phyloP scores from a whole-genome alignment of 495 filamentous ascomycete genomes.

The Extremus antarcticus region DNA sequence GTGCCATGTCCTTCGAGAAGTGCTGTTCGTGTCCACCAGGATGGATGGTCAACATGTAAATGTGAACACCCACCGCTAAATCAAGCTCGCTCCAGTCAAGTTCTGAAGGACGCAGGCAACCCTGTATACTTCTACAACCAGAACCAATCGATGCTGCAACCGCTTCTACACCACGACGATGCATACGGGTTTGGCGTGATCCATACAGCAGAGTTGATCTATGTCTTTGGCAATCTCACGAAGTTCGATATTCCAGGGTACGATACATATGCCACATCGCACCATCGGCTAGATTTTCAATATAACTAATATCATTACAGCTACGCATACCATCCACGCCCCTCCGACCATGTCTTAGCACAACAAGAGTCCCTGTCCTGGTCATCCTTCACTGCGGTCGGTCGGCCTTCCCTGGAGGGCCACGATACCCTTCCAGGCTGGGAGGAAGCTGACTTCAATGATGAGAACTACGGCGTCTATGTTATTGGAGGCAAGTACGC shows the following conservation, averaged over 20 bases:
- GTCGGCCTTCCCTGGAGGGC: not conserved
- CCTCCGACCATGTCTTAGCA: not conserved
- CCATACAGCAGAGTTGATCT: constrained; percentile 38
- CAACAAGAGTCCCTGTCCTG: not conserved
- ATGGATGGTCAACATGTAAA: too few relatives aligned
- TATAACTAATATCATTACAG: not conserved
- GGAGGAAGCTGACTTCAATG: not conserved
- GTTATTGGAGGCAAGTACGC: not conserved
- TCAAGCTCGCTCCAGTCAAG: not conserved
- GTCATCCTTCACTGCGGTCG: not conserved
- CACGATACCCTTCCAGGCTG: not conserved
- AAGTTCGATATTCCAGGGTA: not conserved
- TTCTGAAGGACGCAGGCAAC: constrained; percentile 19
- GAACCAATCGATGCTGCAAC: constrained; percentile 35
- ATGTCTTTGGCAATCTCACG: constrained; percentile 16
- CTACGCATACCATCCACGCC: not conserved
- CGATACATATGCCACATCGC: not conserved
- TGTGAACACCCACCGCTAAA: not conserved
- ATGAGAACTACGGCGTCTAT: not conserved
- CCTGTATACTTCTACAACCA: constrained; percentile 33
- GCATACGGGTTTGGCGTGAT: constrained; percentile 24
- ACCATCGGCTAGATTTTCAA: not conserved
- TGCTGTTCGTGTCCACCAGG: too few relatives aligned
- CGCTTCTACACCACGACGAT: constrained; percentile 25
- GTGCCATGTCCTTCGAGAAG: constrained; percentile 24